Evolutionary conservation across 2,329 filamentous ascomycete species (phyloP).

Genomic region (Zopfia rhizophila): DNA sequence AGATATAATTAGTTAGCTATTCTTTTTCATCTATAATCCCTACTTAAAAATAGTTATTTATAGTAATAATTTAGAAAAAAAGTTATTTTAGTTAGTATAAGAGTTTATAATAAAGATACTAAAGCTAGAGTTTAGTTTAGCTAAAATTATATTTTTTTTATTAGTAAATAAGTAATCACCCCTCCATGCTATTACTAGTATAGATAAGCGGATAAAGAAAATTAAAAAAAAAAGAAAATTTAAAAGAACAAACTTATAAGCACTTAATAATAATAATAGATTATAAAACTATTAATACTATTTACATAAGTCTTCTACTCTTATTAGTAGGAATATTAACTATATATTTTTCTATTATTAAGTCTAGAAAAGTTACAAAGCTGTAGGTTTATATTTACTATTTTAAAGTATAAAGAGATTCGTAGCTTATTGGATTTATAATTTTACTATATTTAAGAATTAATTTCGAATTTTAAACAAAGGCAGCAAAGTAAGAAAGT

Average conservation of each 20-base stretch:
- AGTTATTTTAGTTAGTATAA: slow-evolving; percentile 23
- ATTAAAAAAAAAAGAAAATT: slow-evolving; percentile 23
- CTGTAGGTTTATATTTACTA: no score
- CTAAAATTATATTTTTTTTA: slow-evolving; percentile 27
- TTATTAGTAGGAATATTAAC: no score
- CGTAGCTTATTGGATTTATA: no score
- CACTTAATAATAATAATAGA: slow-evolving; percentile 1
- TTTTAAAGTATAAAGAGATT: no score
- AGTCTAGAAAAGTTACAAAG: no score
- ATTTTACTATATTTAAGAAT: no score
- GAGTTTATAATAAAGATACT: slow-evolving; percentile 25
- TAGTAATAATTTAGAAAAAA: slow-evolving; percentile 1
- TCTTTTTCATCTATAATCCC: slow-evolving; percentile 22
- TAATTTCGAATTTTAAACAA: no score
- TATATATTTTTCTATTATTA: no score
- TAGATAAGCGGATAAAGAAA: slow-evolving; percentile 22
- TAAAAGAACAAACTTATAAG: slow-evolving; percentile 10
- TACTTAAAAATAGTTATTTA: slow-evolving; percentile 4
- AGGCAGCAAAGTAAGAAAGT: no score
- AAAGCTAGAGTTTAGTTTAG: slow-evolving; percentile 24
- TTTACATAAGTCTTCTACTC: no score
- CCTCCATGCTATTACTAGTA: slow-evolving; percentile 21
- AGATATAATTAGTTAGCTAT: slow-evolving; percentile 25
- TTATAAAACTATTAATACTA: slow-evolving; percentile 1
- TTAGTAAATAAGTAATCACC: slow-evolving; percentile 26